Percentiles rank a stretch among this genome's conserved stretches.
phyloP scores from a whole-genome alignment of 2,329 filamentous ascomycete species.

The Alternaria incomplexa region DNA sequence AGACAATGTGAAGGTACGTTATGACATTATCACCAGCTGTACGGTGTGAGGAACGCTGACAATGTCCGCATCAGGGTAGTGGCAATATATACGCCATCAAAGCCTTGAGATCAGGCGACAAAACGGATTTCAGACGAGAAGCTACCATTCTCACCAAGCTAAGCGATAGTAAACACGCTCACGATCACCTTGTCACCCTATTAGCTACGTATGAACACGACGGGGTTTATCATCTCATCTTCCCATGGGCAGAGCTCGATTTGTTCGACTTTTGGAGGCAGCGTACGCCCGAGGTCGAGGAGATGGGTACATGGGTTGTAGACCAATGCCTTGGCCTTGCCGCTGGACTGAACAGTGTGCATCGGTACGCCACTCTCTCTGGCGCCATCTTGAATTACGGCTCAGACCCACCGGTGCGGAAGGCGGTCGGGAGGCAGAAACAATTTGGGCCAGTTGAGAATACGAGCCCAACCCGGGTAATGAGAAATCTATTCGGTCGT shows the following conservation, averaged over 20 bases:
- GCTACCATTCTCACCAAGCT: background rate
- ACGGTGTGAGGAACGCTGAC: no score
- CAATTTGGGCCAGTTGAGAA: background rate
- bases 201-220: conserved; percentile 1
- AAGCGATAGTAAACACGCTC: background rate
- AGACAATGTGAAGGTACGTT: background rate
- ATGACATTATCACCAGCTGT: no score
- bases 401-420: background rate
- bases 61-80: no score
- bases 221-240: conserved; percentile 1
- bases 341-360: conserved; percentile 2
- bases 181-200: background rate
- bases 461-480: background rate
- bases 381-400: background rate
- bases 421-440: background rate
- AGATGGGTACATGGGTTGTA: background rate
- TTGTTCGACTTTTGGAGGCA: conserved; percentile 3
- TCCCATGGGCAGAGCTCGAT: conserved; percentile 14
- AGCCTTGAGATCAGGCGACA: background rate
- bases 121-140: background rate
- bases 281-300: background rate
- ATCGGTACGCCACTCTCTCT: conserved; percentile 2
- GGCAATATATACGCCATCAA: background rate
- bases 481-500: conserved; percentile 30
- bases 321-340: conserved; percentile 12